Conservation (phyloP, 352 stramenopile genomes). For the Globisporangium cylindrosporum region DNA sequence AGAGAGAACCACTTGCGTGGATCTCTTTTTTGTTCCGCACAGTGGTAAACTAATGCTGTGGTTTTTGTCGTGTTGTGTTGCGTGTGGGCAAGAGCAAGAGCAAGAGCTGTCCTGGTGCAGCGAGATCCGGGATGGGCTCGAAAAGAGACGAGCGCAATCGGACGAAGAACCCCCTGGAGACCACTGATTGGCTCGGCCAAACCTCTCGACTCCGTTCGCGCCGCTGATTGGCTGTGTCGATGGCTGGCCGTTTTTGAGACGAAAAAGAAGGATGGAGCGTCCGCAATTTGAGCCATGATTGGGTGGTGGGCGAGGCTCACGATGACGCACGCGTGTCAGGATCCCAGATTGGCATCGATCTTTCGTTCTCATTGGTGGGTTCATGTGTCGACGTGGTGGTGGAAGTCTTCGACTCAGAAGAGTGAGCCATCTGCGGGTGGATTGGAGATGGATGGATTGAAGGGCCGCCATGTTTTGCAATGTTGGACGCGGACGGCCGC, state of each 20-base stretch:
- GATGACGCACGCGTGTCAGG: conserved; percentile 7
- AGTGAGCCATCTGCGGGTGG: conserved; percentile 6
- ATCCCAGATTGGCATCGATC: background rate
- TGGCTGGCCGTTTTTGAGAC: background rate
- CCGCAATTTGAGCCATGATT: background rate
- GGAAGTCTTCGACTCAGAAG: conserved; percentile 11
- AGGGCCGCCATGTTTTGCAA: background rate
- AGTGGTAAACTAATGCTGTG: background rate
- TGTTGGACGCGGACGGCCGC: background rate
- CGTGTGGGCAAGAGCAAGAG: too few relatives aligned
- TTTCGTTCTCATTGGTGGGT: conserved; percentile 6
- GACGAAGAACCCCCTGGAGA: conserved; percentile 3
- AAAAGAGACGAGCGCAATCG: conserved; percentile 4
- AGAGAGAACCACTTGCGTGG: background rate
- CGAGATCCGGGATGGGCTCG: background rate
- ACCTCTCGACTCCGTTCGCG: background rate
- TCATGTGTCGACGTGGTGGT: conserved; percentile 3
- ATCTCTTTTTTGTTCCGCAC: background rate
- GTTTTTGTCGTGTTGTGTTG: background rate
- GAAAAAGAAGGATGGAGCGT: background rate
- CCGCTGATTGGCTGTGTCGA: background rate
- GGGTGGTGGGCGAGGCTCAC: background rate
- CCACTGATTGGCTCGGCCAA: background rate
- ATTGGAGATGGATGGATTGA: background rate
- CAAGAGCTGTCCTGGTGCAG: background rate